Base-by-base conservation (phyloP, 306 rosid genomes). In the Carpinus fangiana region DNA sequence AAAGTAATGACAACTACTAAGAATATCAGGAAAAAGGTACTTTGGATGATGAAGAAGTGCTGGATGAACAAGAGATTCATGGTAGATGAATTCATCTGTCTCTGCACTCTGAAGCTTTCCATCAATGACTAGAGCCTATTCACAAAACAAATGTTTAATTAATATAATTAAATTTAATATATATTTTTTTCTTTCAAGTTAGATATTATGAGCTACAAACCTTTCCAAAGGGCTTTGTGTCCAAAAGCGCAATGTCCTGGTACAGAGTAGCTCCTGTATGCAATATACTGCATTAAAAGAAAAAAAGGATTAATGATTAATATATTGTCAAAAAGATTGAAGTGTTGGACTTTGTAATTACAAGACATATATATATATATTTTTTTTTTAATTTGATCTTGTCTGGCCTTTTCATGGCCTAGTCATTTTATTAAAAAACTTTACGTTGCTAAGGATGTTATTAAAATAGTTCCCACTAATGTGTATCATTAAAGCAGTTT, bases 61-160 rank as follows among this genome's bases (percentile, higher is more conserved):
- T 0, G 98, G 98, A 73, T 94, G 98, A 84, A 93, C 97, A 78
- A 92, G 98, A 85, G 93, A 89, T 75, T 94, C 98, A 84, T 94
- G 98, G 92, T 94, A 94, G 75, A 94, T 88, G 78, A 94, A 94
- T 76, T 94, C 98, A 86, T 94, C 98, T 75, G 89, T 94, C 82
- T 94, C 97, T 45, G 98, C 97, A 84, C 98, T 94, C 81, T 94
- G 98, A 81, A 94, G 98, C 86, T 94, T 94, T 61, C 98, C 98
- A 87, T 94, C 98, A 79, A 94, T 93, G 36, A 94, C 98, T 57
- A 94, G 76, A 26, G 97, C 98, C 98, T 90, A 88, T 43, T 74
- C 28, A 73, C 60, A 46, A 64, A 79, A 41, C 36, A 72, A 72
- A 69, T 46, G 41, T 46, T 2, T 20, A 51, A 60, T 68, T 68